Base-by-base conservation (phyloP, 2,329 filamentous ascomycete genomes). In the Phialemonium atrogriseum region DNA sequence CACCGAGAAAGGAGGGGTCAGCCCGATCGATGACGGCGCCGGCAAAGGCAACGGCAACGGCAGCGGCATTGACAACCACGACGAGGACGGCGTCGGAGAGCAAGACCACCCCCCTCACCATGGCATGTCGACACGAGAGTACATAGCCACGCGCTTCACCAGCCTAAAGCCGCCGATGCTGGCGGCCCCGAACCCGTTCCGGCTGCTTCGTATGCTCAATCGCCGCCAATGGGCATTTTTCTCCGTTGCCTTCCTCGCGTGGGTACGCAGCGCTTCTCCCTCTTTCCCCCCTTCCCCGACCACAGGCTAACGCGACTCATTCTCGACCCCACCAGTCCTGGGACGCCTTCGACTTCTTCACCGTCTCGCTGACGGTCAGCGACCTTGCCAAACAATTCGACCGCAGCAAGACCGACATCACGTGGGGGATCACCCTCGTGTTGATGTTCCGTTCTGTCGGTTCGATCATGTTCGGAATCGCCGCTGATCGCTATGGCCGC, bases 321-420 rank as follows among this genome's bases (percentile, higher is more conserved):
- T 5, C 10, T 29, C 7, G 3, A 28, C 18, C 1, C 11, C 9
- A 4, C 7, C 22, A 74, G 70, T 68, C 68, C 1, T 76, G 71
- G 72, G 73, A 79, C 46, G 64, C 75, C 4, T 80, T 79, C 41
- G 77, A 81, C 51, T 80, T 79, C 57, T 77, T 78, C 51, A 77
- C 73, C 27, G 74, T 80, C 16, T 74, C 70, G 2, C 58, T 80
- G 26, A 76, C 72, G 1, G 59, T 77, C 11, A 66, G 58, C 10
- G 60, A 71, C 14, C 57, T 80, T 10, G 59, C 66, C 21, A 53
- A 67, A 13, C 17, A 25, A 5, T 27, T 28, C 23, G 24, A 19
- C 16, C 13, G 18, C 17, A 29, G 20, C 26, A 22, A 29, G 7
- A 29, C 70, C 5, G 69, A 76, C 40, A 74, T 80, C 15, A 74